Base-by-base conservation (phyloP, 352 stramenopile genomes). In the Discostella stelligera region DNA sequence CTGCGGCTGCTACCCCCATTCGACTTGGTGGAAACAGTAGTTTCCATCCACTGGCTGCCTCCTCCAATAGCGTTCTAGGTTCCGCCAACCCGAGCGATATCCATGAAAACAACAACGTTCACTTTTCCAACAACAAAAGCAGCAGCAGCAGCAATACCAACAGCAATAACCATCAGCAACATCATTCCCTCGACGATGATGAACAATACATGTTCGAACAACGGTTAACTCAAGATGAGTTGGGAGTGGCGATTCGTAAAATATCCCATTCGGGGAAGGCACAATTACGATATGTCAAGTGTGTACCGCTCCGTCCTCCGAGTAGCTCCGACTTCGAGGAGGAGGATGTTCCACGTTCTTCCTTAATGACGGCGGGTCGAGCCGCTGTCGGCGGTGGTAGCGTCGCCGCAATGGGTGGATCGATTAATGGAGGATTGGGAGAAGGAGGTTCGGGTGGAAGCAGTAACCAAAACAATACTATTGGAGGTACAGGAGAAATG, bases 191-290 rank as follows among this genome's bases (percentile, higher is more conserved):
- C 5, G 83, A 89, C 55, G 72, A 79, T 10, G 78, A 91, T 70
- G 87, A 93, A 66, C 87, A 93, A 78, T 80, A 77, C 53, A 74
- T 93, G 18, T 93, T 93, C 70, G 87, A 90, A 78, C 79, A 90
- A 74, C 69, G 85, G 56, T 65, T 93, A 8, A 85, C 76, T 2
- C 76, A 89, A 41, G 83, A 90, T 70, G 72, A 83, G 11, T 80
- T 86, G 37, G 85, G 85, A 18, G 85, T 93, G 0, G 87, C 87
- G 9, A 86, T 92, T 50, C 60, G 85, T 23, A 93, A 93, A 79
- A 91, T 93, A 20, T 88, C 89, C 74, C 83, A 89, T 39, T 89
- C 87, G 62, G 87, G 87, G 14, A 93, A 90, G 72, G 71, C 77
- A 2, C 85, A 89, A 75, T 64, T 91, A 18, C 58, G 87, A 48